These are phyloP conservation scores for Backusella mclennaniae DNA, from an alignment of 192 early-diverging fungal species.

Conservation along the genomic window DNA sequence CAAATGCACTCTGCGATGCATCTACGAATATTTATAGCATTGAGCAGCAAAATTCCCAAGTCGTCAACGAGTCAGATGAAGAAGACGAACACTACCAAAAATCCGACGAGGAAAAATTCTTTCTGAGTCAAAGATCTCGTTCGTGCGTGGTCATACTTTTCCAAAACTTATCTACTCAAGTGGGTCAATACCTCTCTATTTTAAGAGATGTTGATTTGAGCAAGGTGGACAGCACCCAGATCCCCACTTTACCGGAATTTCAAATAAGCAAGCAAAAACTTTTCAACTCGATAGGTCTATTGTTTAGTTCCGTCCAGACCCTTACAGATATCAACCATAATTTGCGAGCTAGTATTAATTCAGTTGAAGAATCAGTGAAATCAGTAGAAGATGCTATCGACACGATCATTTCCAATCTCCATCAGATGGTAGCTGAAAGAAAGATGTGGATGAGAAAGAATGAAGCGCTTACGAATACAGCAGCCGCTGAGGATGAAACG, in stretches of 20 bases:
- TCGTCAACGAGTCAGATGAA: background rate
- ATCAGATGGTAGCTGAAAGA: constrained; percentile 27
- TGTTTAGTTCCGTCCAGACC: constrained; percentile 30
- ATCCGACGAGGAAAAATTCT: background rate
- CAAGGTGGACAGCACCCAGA: constrained; percentile 9
- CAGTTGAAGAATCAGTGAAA: constrained; percentile 14
- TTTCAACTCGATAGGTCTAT: constrained; percentile 27
- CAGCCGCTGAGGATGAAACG: background rate
- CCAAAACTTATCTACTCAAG: constrained; percentile 21
- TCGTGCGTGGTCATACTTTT: constrained; percentile 19
- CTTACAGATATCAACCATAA: constrained; percentile 17
- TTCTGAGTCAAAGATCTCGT: background rate
- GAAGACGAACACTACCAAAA: background rate
- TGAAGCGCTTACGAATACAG: background rate
- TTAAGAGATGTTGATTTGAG: constrained; percentile 25
- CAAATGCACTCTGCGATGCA: constrained; percentile 24
- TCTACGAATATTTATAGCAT: constrained; percentile 16
- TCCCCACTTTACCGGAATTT: constrained; percentile 17
- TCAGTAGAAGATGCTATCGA: constrained; percentile 21
- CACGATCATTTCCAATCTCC: constrained; percentile 19
- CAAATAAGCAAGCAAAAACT: constrained; percentile 33
- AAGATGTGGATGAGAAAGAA: constrained; percentile 18
- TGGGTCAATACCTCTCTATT: constrained; percentile 27
- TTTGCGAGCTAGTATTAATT: background rate
- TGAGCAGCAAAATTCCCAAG: background rate